A percentile compares a stretch with the other conserved stretches of the same genome.
These are phyloP conservation scores for Xylaria telfairii DNA, from an alignment of 495 filamentous ascomycete genomes.

Conservation along the genomic window DNA sequence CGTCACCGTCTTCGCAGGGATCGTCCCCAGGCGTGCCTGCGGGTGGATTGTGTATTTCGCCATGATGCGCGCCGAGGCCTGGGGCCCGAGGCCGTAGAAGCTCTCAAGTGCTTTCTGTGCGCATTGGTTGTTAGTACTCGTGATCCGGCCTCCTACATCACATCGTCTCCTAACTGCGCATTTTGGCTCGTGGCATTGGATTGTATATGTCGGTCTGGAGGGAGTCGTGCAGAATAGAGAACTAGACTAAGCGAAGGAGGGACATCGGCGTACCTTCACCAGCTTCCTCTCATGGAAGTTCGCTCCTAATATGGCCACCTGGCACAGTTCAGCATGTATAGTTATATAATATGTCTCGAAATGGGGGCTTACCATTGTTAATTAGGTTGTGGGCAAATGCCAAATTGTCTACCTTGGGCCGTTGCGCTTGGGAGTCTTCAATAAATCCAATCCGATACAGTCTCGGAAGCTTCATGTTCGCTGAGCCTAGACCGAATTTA, in stretches of 20 bases:
- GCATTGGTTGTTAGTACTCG: background rate
- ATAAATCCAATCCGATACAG: slow-evolving; percentile 2
- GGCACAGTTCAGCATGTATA: background rate
- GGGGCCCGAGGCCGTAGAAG: slow-evolving; percentile 89
- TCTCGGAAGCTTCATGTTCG: slow-evolving; percentile 15
- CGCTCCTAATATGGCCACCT: slow-evolving; percentile 86
- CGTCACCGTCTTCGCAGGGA: slow-evolving; percentile 73
- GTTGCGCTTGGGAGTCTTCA: background rate
- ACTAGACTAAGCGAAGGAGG: background rate
- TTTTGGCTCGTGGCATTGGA: background rate
- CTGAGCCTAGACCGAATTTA: background rate
- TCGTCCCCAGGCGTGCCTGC: slow-evolving; percentile 71
- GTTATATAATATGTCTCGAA: background rate
- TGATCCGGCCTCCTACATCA: background rate
- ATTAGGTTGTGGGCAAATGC: background rate
- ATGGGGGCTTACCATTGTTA: slow-evolving; percentile 17
- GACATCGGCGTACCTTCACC: slow-evolving; percentile 66
- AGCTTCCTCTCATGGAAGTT: slow-evolving; percentile 84
- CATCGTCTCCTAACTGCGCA: background rate
- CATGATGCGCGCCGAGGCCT: slow-evolving; percentile 73
- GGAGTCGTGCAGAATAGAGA: slow-evolving; percentile 3
- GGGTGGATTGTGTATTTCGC: slow-evolving; percentile 88
- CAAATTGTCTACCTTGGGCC: background rate
- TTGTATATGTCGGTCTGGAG: background rate
- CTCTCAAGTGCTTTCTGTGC: slow-evolving; percentile 77